Conservation (phyloP, 345 rosid species). For the Abelmoschus esculentus region DNA sequence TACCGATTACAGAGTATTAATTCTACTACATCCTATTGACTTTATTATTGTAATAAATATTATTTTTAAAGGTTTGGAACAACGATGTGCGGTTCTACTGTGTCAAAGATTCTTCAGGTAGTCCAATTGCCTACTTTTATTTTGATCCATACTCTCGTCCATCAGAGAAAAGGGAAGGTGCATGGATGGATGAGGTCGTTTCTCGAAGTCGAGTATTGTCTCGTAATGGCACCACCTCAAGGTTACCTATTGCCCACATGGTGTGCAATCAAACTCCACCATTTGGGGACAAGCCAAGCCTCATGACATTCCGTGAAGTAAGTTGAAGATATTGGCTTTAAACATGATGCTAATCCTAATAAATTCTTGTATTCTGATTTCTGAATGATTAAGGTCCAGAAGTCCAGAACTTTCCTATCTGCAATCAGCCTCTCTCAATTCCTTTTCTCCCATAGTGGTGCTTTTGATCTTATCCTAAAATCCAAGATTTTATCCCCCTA, state of each 20-base stretch:
- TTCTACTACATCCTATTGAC: conserved; percentile 11
- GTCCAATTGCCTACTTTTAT: conserved; percentile 78
- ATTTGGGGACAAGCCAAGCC: conserved; percentile 81
- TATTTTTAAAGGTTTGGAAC: conserved; percentile 67
- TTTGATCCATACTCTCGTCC: conserved; percentile 97
- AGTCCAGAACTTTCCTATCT: background rate
- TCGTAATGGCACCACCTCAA: conserved; percentile 33
- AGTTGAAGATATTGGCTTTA: conserved; percentile 9
- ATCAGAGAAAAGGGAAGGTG: conserved; percentile 76
- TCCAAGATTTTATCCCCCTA: background rate
- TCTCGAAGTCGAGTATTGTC: conserved; percentile 67
- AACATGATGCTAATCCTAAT: background rate
- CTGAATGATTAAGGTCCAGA: background rate
- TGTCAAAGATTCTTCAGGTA: conserved; percentile 74
- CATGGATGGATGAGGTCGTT: conserved; percentile 90
- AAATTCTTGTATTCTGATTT: background rate
- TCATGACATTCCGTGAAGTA: conserved; percentile 95
- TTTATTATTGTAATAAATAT: conserved; percentile 1
- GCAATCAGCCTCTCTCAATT: background rate
- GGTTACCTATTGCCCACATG: conserved; percentile 88
- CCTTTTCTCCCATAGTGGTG: background rate
- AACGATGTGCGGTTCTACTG: conserved; percentile 70
- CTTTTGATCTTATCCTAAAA: background rate
- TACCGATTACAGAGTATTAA: background rate
- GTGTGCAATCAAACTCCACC: conserved; percentile 97